Evolutionary conservation across 2,329 filamentous ascomycete species (phyloP).

Genomic region (Penicillium brevicompactum): DNA sequence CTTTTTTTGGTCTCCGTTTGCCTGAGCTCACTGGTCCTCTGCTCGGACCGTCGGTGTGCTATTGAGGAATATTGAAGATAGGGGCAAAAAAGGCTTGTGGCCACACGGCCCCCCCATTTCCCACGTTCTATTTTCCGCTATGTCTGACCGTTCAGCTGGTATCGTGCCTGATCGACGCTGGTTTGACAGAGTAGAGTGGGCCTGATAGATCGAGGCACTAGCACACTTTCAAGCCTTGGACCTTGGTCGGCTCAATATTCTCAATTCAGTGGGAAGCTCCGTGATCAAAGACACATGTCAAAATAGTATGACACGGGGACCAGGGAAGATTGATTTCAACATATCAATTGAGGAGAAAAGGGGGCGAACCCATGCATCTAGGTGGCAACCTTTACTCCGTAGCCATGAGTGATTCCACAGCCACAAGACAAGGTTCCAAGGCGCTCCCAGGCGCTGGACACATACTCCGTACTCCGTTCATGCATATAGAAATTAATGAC

Average conservation of each 20-base stretch:
- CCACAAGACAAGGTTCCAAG: background rate
- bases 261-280: constrained; percentile 1
- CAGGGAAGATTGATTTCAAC: too few species aligned
- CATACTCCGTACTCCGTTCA: background rate
- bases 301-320: background rate
- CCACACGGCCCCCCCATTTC: background rate
- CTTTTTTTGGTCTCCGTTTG: background rate
- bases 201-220: constrained; percentile 10
- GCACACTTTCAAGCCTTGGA: constrained; percentile 6
- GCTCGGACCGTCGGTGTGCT: too few species aligned
- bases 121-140: background rate
- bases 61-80: background rate
- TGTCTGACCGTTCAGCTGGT: background rate
- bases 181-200: constrained; percentile 21
- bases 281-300: background rate
- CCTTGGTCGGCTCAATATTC: constrained; percentile 3
- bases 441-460: background rate
- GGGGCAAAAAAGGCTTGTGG: background rate
- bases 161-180: constrained; percentile 24
- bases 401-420: too few species aligned
- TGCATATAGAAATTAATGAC: background rate
- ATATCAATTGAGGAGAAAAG: too few species aligned
- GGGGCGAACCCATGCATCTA: background rate
- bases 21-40: too few species aligned
- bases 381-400: background rate